Base-by-base conservation (phyloP, 768 basidiomycete species). In the Phylloporus sp. region DNA sequence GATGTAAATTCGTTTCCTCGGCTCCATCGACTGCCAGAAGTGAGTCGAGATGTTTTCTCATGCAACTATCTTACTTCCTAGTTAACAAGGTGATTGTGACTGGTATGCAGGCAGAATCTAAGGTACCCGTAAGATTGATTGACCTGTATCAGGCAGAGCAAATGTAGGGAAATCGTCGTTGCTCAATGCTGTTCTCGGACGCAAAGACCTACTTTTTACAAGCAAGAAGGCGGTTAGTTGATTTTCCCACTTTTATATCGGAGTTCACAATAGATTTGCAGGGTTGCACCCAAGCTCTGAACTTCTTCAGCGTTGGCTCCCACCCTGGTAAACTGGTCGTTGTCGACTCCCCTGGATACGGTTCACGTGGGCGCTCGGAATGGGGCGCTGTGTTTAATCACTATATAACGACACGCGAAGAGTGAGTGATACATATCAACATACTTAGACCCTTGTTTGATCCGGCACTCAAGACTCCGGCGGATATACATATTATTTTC, bases 271-370 rank as follows among this genome's bases (percentile, higher is more conserved):
- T 20, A 5, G 5, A 29, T 38, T 46, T 35, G 5, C 54, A 90
- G 88, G 88, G 88, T 13, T 76, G 80, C n/a, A 91, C 88, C 12
- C 78, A 79, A 59, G 66, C 80, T 10, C 69, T 91, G 44, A 86
- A 89, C 56, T 90, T 89, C 60, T 89, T 79, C 63, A 73, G 79
- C 35, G 79, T 89, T n/a, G 85, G 86, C 5, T 74, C 78, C 23
- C 49, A 56, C 16, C 67, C 70, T 9, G 81, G 82, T 28, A 75
- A 80, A 34, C 72, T 88, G 29, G 63, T 89, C 20, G 69, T 91
- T 4, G 88, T 92, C 10, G 90, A 92, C 59, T 78, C 88, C 12
- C 90, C 90, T 3, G 89, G 90, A 15, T 92, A 91, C 63, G 90
- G 90, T 43, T 70, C 76, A 9, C 75, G 86, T 48, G 88, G 90